A percentile compares a stretch with the other conserved stretches of the same genome.
Conservation (phyloP, 1,284 basidiomycete genomes). For the Ceratorhiza oryzae-sativae region DNA sequence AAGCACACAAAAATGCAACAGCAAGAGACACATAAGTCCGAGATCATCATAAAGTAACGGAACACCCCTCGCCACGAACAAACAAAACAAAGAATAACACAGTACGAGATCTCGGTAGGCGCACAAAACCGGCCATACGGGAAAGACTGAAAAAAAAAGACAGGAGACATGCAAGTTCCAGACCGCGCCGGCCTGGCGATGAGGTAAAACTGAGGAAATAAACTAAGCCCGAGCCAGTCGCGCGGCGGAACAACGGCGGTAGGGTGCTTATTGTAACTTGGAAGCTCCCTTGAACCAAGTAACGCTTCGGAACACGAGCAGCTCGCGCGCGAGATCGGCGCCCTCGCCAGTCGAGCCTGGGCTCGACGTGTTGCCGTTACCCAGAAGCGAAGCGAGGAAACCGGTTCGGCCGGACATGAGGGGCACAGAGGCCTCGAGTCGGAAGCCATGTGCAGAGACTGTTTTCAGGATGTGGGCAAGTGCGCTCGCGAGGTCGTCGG, state of each 20-base stretch:
- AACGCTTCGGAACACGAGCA: constrained; percentile 36
- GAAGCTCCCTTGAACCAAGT: constrained; percentile 28
- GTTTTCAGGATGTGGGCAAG: constrained; percentile 35
- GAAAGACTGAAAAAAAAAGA: background rate
- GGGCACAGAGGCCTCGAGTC: constrained; percentile 32
- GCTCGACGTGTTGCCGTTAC: background rate
- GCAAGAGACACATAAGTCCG: constrained; percentile 4
- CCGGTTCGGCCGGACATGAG: constrained; percentile 22
- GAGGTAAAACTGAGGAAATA: constrained; percentile 28
- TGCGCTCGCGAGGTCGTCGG: constrained; percentile 36
- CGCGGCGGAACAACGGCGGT: constrained; percentile 4
- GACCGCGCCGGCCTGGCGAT: constrained; percentile 13
- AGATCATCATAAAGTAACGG: constrained; percentile 11
- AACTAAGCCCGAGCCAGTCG: constrained; percentile 1
- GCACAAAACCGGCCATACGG: background rate
- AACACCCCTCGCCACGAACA: background rate
- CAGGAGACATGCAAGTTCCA: constrained; percentile 23
- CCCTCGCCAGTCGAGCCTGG: constrained; percentile 24
- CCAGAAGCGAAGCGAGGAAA: constrained; percentile 30
- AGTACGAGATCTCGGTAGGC: constrained; percentile 12
- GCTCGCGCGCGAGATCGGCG: constrained; percentile 32
- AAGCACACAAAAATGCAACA: background rate
- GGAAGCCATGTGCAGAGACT: constrained; percentile 35
- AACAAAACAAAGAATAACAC: background rate
- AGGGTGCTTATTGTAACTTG: background rate